Evolutionary conservation across 2,329 filamentous ascomycete genomes (phyloP).

Genomic region (Penicillium sp.): DNA sequence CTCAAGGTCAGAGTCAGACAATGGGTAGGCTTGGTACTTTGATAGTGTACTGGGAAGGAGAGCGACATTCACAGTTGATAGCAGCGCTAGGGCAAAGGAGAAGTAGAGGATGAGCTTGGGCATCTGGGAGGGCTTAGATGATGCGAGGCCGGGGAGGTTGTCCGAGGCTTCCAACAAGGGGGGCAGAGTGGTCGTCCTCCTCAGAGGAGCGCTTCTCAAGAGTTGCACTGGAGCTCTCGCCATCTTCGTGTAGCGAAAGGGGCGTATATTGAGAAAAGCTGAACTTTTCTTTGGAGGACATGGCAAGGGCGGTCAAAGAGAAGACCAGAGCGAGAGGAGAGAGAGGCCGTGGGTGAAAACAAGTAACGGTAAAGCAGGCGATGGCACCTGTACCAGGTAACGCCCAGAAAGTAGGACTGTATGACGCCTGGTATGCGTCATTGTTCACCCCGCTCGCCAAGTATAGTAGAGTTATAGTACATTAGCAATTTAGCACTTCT

Average conservation of each 20-base stretch:
- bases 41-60: background rate
- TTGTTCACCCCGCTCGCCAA: background rate
- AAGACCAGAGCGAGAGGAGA: background rate
- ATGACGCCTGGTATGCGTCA: background rate
- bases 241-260: background rate
- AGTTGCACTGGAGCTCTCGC: background rate
- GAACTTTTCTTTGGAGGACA: background rate
- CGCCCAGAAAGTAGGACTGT: background rate
- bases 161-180: background rate
- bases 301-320: background rate
- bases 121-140: background rate
- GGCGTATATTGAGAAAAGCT: background rate
- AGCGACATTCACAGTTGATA: constrained; percentile 1
- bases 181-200: constrained; percentile 1
- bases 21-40: background rate
- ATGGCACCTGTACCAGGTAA: background rate
- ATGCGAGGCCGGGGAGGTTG: background rate
- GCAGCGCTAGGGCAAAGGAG: background rate
- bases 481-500: background rate
- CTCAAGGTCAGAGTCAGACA: background rate
- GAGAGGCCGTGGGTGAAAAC: background rate
- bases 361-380: background rate
- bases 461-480: background rate
- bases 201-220: background rate
- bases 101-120: background rate